Base-by-base conservation (phyloP, 495 filamentous ascomycete species). In the Penicillium parvum region DNA sequence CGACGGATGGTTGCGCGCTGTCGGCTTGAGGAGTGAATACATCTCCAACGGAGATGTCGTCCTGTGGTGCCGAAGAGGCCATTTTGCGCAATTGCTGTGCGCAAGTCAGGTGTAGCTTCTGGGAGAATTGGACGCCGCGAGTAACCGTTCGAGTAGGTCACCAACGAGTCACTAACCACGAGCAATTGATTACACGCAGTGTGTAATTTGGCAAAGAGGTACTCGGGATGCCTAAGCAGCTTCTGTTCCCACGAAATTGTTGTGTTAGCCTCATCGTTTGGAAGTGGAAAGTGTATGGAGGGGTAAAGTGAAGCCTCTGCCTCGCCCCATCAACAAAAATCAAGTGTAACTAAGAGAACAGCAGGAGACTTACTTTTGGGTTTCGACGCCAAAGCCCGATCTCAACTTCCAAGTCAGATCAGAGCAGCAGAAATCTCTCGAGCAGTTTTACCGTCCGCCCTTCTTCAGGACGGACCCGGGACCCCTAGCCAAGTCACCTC, bases 381-480 rank as follows among this genome's bases (percentile, higher is more conserved):
- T 30, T 45, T 47, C 25, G 37, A 16, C 41, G 32, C 21, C 38
- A 33, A 43, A 34, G 37, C 22, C 37, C 34, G 21, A 36, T 47
- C 39, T 44, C 43, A 27, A 37, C 36, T 43, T 38, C 14, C 27
- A 28, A 20, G 25, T 47, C 33, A 40, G 12, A 28, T 43, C 5
- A 19, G 39, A 47, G 42, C 40, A 50, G 32, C 26, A 43, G 41
- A 37, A 41, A 47, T 42, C 27, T 38, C 50, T 48, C 45, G 44
- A 50, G 54, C 39, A 52, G 49, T 32, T 64, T 76, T 77, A 76
- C 68, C 74, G 74, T 77, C 74, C 74, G 74, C 68, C 74, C 73
- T 72, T 65, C 54, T 67, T 76, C 72, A 78, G 72, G 74, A 74
- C 74, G 74, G 74, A 77, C 74, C 62, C 45, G 61, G 53, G 47